These are phyloP conservation scores for Coemansia sp. DNA, from an alignment of 371 early-diverging fungal species.

Conservation along the genomic window DNA sequence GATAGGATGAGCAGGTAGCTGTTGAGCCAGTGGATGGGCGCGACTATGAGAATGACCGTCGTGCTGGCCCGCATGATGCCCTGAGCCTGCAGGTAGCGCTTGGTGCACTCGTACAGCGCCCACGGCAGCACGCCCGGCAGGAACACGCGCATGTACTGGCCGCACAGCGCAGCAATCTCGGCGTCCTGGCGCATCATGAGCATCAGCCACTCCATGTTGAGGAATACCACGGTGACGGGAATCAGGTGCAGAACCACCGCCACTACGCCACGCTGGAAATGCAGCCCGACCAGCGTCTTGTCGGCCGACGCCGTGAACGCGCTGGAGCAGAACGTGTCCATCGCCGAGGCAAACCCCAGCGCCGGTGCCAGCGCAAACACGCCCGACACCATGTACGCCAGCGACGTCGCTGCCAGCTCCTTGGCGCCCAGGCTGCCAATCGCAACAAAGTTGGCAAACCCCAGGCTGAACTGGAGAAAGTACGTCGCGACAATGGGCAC, in stretches of 20 bases:
- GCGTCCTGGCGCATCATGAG: constrained; percentile 37
- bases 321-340: constrained; percentile 88
- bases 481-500: constrained; percentile 64
- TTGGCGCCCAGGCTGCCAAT: constrained; percentile 61
- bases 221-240: constrained; percentile 75
- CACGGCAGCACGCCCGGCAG: constrained; percentile 74
- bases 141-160: constrained; percentile 65
- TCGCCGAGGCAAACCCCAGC: constrained; percentile 74
- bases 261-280: constrained; percentile 80
- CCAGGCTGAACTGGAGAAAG: constrained; percentile 63
- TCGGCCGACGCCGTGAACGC: constrained; percentile 74
- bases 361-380: constrained; percentile 82
- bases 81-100: constrained; percentile 81
- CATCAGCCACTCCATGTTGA: constrained; percentile 53
- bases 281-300: constrained; percentile 71
- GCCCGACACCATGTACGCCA: constrained; percentile 78
- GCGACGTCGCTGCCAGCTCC: constrained; percentile 76
- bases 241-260: constrained; percentile 69
- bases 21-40: constrained; percentile 74
- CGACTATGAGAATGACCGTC: constrained; percentile 63
- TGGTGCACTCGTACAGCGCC: constrained; percentile 77
- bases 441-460: constrained; percentile 63
- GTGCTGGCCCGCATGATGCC: constrained; percentile 84
- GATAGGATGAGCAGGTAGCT: constrained; percentile 78
- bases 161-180: constrained; percentile 48